Base-by-base conservation (phyloP, 306 rosid genomes). In the Malus asiatica region DNA sequence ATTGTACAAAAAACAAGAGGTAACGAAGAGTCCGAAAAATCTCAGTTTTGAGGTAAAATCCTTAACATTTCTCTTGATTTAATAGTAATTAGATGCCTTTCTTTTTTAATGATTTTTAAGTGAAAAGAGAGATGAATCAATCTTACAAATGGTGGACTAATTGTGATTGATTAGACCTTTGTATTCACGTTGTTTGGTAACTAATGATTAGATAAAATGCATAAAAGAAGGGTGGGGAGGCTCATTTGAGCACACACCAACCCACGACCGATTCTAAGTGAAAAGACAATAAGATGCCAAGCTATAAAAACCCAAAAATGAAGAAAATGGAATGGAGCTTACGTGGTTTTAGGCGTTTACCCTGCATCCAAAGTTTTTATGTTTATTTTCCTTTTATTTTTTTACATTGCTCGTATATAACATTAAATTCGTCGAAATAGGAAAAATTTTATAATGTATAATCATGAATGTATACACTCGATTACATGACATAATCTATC, bases 221-320 rank as follows among this genome's bases (percentile, higher is more conserved):
- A 72, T 46, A 66, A 72, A 71, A 40, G 66, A 60, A 62, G 27
- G 32, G 60, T 68, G 9, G 32, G 9, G 67, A 18, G 10, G 53
- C 23, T 25, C 32, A 52, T 73, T 70, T 53, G 83, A 76, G 72
- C 73, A 60, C 78, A 74, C 29, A 27, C 35, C 57, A 27, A 64
- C n/a, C 27, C 38, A 60, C 20, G 6, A 5, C 15, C 52, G 7
- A 8, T 19, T 25, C 27, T 72, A 9, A 15, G 4, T 22, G 1
- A 22, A 13, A 64, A 62, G 82, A 84, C 90, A 79, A 78, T 30
- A 64, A 74, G 66, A 67, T 8, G 89, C 82, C 92, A 71, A 77
- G 78, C 64, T 48, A 73, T 63, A 11, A 70, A 73, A 76, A 80
- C 44, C 80, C 78, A 77, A 81, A 80, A 62, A 40, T 20, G 35